A percentile compares a stretch with the other conserved stretches of the same genome.
phyloP scores from a whole-genome alignment of 768 basidiomycete genomes.

The Hortiboletus campestris region DNA sequence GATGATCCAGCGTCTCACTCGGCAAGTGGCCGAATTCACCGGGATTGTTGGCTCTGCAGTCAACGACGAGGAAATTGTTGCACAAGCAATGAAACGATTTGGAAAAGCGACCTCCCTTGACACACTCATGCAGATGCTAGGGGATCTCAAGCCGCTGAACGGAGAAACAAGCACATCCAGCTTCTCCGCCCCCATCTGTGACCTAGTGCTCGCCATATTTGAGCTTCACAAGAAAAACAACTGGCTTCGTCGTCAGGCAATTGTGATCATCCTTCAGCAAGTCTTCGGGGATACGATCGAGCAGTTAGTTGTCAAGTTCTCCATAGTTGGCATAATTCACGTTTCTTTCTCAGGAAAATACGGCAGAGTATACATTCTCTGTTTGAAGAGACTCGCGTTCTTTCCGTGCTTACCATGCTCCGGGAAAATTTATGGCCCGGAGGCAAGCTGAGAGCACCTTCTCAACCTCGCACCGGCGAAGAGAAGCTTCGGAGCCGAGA shows the following conservation, averaged over 20 bases:
- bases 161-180: conserved; percentile 87
- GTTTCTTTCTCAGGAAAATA: conserved; percentile 61
- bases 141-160: conserved; percentile 76
- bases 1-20: conserved; percentile 85
- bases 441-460: conserved; percentile 65
- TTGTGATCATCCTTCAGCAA: conserved; percentile 95
- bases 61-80: conserved; percentile 81
- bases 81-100: conserved; percentile 71
- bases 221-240: conserved; percentile 95
- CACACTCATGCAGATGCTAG: conserved; percentile 67
- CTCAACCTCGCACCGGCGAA: conserved; percentile 67
- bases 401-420: conserved; percentile 63
- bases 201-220: conserved; percentile 88
- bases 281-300: conserved; percentile 95
- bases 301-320: conserved; percentile 50
- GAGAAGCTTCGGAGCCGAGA: conserved; percentile 80
- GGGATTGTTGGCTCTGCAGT: conserved; percentile 78
- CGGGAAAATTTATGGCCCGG: conserved; percentile 82
- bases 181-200: conserved; percentile 93
- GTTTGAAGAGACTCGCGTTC: conserved; percentile 66
- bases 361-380: conserved; percentile 70
- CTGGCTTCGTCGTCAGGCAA: conserved; percentile 93
- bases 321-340: not conserved
- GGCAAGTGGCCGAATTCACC: conserved; percentile 86
- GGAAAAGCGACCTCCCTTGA: conserved; percentile 67